These are phyloP conservation scores for Waltiozyma solani DNA, from an alignment of 1,139 yeast species.

Conservation along the genomic window DNA sequence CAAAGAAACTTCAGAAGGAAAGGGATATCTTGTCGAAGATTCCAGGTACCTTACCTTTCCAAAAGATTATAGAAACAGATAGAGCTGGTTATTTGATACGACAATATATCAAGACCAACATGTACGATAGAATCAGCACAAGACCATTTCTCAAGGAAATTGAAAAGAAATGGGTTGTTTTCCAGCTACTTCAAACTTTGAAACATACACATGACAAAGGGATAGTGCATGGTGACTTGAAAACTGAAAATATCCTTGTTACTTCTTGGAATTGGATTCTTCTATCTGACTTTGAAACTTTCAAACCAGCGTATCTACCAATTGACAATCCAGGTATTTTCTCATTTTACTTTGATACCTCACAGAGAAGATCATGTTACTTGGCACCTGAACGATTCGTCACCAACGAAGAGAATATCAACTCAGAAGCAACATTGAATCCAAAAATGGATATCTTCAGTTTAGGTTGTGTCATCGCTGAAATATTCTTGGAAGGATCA, in stretches of 20 bases:
- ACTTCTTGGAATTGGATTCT: slow-evolving; percentile 88
- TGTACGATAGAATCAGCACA: slow-evolving; percentile 80
- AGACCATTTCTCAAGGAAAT: slow-evolving; percentile 78
- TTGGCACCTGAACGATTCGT: slow-evolving; percentile 90
- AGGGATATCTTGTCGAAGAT: slow-evolving; percentile 32
- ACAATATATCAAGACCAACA: slow-evolving; percentile 66
- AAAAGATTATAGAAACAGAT: slow-evolving; percentile 73
- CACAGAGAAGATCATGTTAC: slow-evolving; percentile 79
- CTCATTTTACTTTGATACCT: slow-evolving; percentile 85
- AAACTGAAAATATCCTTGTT: slow-evolving; percentile 78
- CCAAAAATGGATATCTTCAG: slow-evolving; percentile 82
- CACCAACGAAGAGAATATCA: slow-evolving; percentile 23
- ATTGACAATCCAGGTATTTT: slow-evolving; percentile 95
- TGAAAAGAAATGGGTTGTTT: slow-evolving; percentile 79
- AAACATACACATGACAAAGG: slow-evolving; percentile 51
- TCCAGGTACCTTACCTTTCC: slow-evolving; percentile 63
- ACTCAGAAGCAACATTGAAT: slow-evolving; percentile 25
- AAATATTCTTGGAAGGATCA: slow-evolving; percentile 76
- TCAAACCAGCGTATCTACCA: slow-evolving; percentile 80
- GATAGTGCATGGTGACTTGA: slow-evolving; percentile 82
- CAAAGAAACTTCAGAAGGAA: slow-evolving; percentile 25
- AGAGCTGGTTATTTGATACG: slow-evolving; percentile 87
- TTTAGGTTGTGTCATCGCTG: slow-evolving; percentile 88
- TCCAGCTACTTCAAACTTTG: slow-evolving; percentile 60
- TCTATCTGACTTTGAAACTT: slow-evolving; percentile 73